Evolutionary conservation across 139 green algal species (phyloP).

Genomic region (Chlorella sp.): DNA sequence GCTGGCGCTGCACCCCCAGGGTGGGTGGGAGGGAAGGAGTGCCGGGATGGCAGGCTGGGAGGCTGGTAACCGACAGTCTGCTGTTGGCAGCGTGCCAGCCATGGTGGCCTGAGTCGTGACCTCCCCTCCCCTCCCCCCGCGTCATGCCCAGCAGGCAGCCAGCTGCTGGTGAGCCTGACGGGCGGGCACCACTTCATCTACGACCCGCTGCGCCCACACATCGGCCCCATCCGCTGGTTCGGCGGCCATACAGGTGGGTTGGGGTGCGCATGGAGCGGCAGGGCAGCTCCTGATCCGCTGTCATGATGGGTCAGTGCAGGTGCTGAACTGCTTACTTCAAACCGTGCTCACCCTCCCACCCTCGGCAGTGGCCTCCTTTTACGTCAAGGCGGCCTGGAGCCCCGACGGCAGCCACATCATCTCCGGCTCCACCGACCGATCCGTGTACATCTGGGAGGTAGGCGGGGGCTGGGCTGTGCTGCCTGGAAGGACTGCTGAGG

Average conservation of each 20-base stretch:
- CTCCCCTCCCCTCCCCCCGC: background rate
- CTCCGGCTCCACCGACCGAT: constrained; percentile 64
- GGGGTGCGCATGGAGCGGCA: too few relatives aligned
- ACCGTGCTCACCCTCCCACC: background rate
- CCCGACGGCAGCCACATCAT: constrained; percentile 67
- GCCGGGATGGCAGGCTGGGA: background rate
- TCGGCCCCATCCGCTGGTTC: constrained; percentile 43
- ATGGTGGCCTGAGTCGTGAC: background rate
- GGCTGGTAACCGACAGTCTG: background rate
- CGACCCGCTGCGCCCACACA: constrained; percentile 41
- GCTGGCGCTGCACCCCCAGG: constrained; percentile 54
- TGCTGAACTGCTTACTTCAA: background rate
- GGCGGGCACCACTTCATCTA: constrained; percentile 58
- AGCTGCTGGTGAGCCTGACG: constrained; percentile 56
- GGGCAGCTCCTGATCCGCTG: too few relatives aligned
- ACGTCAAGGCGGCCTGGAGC: constrained; percentile 74
- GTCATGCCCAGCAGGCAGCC: constrained; percentile 25
- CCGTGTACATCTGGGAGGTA: constrained; percentile 74
- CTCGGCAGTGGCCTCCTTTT: constrained; percentile 60
- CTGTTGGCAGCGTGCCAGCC: background rate
- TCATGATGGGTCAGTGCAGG: too few relatives aligned
- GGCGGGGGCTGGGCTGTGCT: too few relatives aligned
- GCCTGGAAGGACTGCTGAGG: too few relatives aligned
- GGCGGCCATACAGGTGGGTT: constrained; percentile 55
- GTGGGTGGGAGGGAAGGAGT: background rate